Evolutionary conservation across 768 basidiomycete genomes (phyloP).

Genomic region (Candolleomyces eurysporus): DNA sequence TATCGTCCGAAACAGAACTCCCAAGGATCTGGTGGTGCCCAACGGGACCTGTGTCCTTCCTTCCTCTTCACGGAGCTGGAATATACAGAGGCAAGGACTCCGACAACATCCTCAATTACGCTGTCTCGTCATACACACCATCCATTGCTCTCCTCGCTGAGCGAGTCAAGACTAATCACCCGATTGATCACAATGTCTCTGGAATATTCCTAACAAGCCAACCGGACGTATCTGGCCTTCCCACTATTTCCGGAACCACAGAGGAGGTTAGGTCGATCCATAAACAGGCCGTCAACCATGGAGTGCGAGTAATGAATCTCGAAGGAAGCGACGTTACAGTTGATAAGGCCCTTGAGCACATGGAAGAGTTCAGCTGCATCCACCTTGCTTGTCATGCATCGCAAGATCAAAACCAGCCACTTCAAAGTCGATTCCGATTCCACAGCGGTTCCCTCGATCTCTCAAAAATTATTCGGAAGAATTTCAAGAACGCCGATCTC

Average conservation of each 20-base stretch:
- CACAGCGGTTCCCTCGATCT: constrained; percentile 18
- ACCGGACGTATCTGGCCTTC: background rate
- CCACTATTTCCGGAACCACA: constrained; percentile 9
- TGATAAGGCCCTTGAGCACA: background rate
- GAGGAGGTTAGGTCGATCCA: constrained; percentile 4
- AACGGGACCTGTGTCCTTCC: constrained; percentile 2
- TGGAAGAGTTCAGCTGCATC: constrained; percentile 16
- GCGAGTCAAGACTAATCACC: background rate
- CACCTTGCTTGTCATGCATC: constrained; percentile 35
- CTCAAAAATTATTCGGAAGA: constrained; percentile 7
- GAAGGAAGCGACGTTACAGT: background rate
- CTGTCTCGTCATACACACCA: constrained; percentile 7
- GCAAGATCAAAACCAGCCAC: constrained; percentile 23
- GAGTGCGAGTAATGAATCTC: constrained; percentile 3
- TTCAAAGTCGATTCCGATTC: constrained; percentile 21
- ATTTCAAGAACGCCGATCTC: constrained; percentile 18
- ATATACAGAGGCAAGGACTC: background rate
- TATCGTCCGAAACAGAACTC: background rate
- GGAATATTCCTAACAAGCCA: constrained; percentile 5
- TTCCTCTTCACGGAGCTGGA: constrained; percentile 3
- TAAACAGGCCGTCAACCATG: background rate
- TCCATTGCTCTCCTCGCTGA: background rate
- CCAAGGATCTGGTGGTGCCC: constrained; percentile 8
- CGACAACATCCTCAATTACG: background rate
- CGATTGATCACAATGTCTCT: background rate